Evolutionary conservation across 1,139 yeast species (phyloP).

Genomic region (Blastobotrys indianensis): DNA sequence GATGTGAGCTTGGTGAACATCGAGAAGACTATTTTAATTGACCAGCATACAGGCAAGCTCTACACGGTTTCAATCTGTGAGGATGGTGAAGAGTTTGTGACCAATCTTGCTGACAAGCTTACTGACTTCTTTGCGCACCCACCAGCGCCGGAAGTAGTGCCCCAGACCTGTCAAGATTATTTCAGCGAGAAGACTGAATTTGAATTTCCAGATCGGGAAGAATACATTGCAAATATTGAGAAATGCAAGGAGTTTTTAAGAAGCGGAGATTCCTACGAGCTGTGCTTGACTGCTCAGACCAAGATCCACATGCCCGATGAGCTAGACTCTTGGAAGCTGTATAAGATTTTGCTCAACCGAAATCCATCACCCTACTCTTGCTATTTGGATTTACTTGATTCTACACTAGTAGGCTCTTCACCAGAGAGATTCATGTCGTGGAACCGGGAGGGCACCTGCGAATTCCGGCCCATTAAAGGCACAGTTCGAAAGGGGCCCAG

Average conservation of each 20-base stretch:
- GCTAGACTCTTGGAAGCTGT: constrained; percentile 66
- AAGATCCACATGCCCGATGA: constrained; percentile 40
- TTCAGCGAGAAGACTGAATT: constrained; percentile 32
- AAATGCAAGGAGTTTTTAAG: constrained; percentile 64
- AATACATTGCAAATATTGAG: constrained; percentile 52
- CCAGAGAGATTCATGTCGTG: constrained; percentile 92
- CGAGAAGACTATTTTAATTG: constrained; percentile 57
- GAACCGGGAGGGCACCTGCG: constrained; percentile 52
- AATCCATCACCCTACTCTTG: constrained; percentile 96
- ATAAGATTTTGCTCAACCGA: constrained; percentile 58
- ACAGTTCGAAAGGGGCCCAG: constrained; percentile 65
- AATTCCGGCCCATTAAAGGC: constrained; percentile 92
- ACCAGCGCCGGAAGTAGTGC: constrained; percentile 10
- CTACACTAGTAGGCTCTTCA: constrained; percentile 73
- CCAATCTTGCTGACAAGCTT: neutral
- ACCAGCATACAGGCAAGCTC: constrained; percentile 45
- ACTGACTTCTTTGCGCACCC: constrained; percentile 1
- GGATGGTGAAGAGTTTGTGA: constrained; percentile 25
- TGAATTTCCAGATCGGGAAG: constrained; percentile 48
- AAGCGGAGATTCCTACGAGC: constrained; percentile 88
- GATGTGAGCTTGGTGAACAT: constrained; percentile 72
- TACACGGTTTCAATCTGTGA: constrained; percentile 49
- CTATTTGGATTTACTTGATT: constrained; percentile 60
- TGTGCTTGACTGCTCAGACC: constrained; percentile 82
- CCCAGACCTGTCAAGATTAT: constrained; percentile 17